These are phyloP conservation scores for Silene vulgaris DNA, from an alignment of 179 eudicot genomes.

Conservation along the genomic window DNA sequence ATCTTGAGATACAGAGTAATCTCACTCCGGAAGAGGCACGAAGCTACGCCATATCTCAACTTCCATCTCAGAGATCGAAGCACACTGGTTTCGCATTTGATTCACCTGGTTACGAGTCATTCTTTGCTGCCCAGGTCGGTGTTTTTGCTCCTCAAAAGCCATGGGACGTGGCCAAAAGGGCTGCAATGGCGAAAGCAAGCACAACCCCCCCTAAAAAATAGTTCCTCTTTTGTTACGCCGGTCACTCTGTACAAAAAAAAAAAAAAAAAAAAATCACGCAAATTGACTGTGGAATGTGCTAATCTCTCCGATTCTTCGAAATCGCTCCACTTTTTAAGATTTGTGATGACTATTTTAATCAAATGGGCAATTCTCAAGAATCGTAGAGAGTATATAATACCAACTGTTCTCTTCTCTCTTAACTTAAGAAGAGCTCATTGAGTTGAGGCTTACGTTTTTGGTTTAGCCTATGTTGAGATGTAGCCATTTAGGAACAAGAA, in stretches of 20 bases:
- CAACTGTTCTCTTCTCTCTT: neutral
- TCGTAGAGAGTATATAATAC: neutral
- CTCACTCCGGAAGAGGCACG: slow-evolving; percentile 68
- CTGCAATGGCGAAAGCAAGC: slow-evolving; percentile 45
- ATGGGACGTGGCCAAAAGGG: slow-evolving; percentile 91
- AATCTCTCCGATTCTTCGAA: neutral
- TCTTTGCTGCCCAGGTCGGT: slow-evolving; percentile 88
- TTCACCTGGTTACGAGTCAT: slow-evolving; percentile 93
- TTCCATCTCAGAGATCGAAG: slow-evolving; percentile 66
- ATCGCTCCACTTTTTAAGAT: too few species aligned
- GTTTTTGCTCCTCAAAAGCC: slow-evolving; percentile 70
- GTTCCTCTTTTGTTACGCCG: neutral
- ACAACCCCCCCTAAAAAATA: slow-evolving; percentile 21
- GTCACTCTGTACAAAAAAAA: slow-evolving; percentile 26
- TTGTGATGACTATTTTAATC: too few species aligned
- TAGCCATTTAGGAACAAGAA: slow-evolving; percentile 21
- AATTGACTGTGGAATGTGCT: slow-evolving; percentile 15
- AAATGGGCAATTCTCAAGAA: too few species aligned
- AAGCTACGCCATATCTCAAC: slow-evolving; percentile 70
- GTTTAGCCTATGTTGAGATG: slow-evolving; percentile 20
- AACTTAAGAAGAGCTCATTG: neutral
- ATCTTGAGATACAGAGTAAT: slow-evolving; percentile 48
- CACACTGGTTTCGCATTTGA: slow-evolving; percentile 96
- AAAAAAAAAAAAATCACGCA: neutral
- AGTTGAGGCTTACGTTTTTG: slow-evolving; percentile 28